Evolutionary conservation across 768 basidiomycete species (phyloP), one percentile per base, ranked within the genome.

Genomic region (Suillus bovinus): DNA sequence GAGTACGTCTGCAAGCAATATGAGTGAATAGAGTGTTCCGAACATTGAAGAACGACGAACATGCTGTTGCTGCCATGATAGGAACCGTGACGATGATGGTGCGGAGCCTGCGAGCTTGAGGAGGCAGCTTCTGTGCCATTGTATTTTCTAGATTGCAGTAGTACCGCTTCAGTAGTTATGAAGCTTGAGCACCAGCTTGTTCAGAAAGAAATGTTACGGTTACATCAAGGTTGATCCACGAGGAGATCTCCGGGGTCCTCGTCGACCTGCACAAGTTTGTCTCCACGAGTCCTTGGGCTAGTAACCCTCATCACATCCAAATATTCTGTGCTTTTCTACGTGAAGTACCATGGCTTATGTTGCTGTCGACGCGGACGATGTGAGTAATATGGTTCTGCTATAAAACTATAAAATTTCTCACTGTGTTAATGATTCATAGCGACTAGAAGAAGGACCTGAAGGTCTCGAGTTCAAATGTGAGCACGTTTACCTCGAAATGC

Each of bases 391-490:
- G n/a, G 38, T 24, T 8, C 10, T 27, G 0, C 27, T 20, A 5
- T n/a, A n/a, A n/a, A n/a, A n/a, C 17, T 56, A 36, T n/a, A 24
- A 20, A 1, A 39, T 54, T 33, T 52, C 41, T 34, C 64, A 16
- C 20, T 53, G 10, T 20, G 22, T 20, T 36, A 44, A 8, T 38
- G 31, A 52, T 53, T 14, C 57, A 61, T 64, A 88, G 82, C 81
- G 78, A 52, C 66, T 89, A 50, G 87, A 89, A 68, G 87, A 88
- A 74, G 87, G 86, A 1, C 84, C 84, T 14, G 86, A 88, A 64
- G 84, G 85, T 44, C 81, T 91, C 24, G 85, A 90, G 68, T 91
- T 90, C 72, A 89, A 88, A 79, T 88, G 88, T 86, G 72, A 64
- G 78, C 69, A 29, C 31, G 41, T 58, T 57, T 47, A 34, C 41